Evolutionary conservation across 352 stramenopile species (phyloP).

Genomic region (Aphanomyces invadans): DNA sequence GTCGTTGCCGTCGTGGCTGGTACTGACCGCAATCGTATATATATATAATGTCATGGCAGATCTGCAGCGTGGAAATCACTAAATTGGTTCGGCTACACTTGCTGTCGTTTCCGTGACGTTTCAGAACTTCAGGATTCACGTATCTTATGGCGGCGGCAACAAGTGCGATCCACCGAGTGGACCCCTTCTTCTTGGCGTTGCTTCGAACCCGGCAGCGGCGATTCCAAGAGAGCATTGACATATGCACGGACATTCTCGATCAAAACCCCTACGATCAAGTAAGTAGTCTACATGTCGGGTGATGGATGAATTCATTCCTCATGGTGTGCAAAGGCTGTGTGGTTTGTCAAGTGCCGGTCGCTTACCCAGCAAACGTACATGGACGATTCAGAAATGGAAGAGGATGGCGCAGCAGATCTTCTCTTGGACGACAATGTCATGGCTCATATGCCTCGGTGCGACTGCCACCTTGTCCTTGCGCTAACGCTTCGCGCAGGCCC

Average conservation of each 20-base stretch:
- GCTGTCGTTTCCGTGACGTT: not conserved
- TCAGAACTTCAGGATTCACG: not conserved
- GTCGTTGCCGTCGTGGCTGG: too few relatives aligned
- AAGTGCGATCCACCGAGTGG: conserved; percentile 38
- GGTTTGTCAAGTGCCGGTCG: conserved; percentile 86
- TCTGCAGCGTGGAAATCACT: too few relatives aligned
- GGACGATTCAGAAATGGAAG: conserved; percentile 89
- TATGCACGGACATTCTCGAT: conserved; percentile 77
- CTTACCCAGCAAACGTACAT: conserved; percentile 85
- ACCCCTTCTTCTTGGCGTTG: conserved; percentile 83
- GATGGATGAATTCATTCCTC: not conserved
- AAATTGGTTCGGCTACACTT: too few relatives aligned
- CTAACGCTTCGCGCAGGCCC: conserved; percentile 29
- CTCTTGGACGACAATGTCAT: conserved; percentile 91
- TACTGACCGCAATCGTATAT: too few relatives aligned
- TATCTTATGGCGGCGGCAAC: not conserved
- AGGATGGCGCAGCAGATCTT: conserved; percentile 84
- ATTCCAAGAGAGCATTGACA: conserved; percentile 70
- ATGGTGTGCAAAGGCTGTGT: conserved; percentile 49
- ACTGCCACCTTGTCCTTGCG: not conserved
- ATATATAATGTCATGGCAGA: too few relatives aligned
- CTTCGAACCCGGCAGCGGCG: conserved; percentile 65
- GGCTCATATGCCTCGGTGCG: conserved; percentile 63
- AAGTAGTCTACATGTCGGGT: not conserved
- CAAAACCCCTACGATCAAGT: conserved; percentile 83